Evolutionary conservation across 2,329 filamentous ascomycete genomes (phyloP).

Genomic region (Neonectria magnoliae): DNA sequence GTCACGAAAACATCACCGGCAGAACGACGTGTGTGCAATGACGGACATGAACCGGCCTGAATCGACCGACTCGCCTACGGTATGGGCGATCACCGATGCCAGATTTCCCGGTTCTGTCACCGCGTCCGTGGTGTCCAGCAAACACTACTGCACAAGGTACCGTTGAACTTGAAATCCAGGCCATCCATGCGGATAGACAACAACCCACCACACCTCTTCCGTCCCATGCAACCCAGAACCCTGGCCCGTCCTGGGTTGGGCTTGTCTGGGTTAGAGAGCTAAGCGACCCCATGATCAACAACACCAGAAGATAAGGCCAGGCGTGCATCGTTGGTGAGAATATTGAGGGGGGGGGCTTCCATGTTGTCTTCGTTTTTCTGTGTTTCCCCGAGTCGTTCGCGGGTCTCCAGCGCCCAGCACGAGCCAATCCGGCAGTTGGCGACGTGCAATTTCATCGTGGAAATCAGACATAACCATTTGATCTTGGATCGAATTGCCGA

Average conservation of each 20-base stretch:
- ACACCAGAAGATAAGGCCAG: constrained; percentile 29
- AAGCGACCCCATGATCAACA: constrained; percentile 29
- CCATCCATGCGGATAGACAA: neutral
- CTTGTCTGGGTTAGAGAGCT: constrained; percentile 8
- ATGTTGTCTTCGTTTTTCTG: neutral
- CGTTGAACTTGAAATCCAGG: neutral
- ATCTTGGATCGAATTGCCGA: constrained; percentile 14
- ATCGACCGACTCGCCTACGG: neutral
- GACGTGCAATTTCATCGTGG: neutral
- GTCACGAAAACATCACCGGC: neutral
- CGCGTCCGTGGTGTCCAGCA: neutral
- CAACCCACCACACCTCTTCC: neutral
- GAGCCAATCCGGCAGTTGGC: constrained; percentile 12
- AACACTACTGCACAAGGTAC: neutral
- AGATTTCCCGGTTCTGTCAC: neutral
- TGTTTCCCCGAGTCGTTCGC: neutral
- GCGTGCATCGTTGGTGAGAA: constrained; percentile 20
- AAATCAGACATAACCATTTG: neutral
- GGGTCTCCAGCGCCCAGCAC: constrained; percentile 12
- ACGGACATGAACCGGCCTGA: constrained; percentile 4
- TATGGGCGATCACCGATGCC: neutral
- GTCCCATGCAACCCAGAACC: constrained; percentile 1
- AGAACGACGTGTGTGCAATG: neutral
- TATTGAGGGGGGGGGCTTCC: neutral
- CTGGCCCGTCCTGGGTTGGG: constrained; percentile 13